Conservation (phyloP, 805 yeast genomes). For the Jamesozyma hellenica region DNA sequence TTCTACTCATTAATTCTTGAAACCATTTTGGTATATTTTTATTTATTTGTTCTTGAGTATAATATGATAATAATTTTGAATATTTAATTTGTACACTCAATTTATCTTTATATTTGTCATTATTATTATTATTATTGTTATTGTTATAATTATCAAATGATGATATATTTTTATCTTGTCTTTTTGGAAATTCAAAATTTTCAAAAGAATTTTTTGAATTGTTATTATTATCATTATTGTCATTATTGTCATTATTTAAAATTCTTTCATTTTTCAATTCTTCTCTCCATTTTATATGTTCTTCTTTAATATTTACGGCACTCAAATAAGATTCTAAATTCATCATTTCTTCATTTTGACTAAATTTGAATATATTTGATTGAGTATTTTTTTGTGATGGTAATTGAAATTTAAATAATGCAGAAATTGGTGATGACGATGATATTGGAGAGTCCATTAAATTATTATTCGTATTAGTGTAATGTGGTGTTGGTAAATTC, state of each 20-base stretch:
- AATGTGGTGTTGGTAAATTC: slow-evolving; percentile 1
- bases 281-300: slow-evolving; percentile 7
- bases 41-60: slow-evolving; percentile 12
- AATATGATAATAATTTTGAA: slow-evolving; percentile 8
- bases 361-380: slow-evolving; percentile 16
- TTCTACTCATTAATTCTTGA: slow-evolving; percentile 18
- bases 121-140: background rate
- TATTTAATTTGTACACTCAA: slow-evolving; percentile 21
- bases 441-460: slow-evolving; percentile 19
- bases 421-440: slow-evolving; percentile 26
- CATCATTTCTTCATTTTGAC: slow-evolving; percentile 25
- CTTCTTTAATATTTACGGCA: slow-evolving; percentile 26
- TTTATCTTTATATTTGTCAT: slow-evolving; percentile 12
- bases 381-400: slow-evolving; percentile 16
- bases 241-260: background rate
- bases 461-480: background rate
- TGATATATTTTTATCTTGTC: background rate
- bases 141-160: background rate
- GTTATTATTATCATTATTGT: background rate
- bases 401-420: slow-evolving; percentile 25
- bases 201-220: slow-evolving; percentile 3
- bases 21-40: slow-evolving; percentile 48
- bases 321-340: slow-evolving; percentile 24
- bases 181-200: slow-evolving; percentile 12
- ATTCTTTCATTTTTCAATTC: background rate